Conservation (phyloP, 1,139 yeast genomes). For the Suhomyces coccinellae region DNA sequence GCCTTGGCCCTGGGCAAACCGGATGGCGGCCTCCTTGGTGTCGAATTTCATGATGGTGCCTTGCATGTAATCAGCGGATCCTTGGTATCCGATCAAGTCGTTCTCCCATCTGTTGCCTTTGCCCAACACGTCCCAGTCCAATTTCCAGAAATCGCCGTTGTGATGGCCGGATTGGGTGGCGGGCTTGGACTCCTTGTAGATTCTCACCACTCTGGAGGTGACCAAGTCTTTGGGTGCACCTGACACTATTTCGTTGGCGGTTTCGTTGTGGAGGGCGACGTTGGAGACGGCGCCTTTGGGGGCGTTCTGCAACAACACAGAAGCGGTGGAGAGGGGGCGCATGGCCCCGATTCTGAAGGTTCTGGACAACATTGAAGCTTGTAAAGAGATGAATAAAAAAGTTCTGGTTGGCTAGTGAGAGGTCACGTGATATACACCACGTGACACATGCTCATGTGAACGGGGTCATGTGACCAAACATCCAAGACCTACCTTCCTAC, state of each 20-base stretch:
- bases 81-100: conserved; percentile 84
- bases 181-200: conserved; percentile 73
- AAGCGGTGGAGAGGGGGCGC: conserved; percentile 26
- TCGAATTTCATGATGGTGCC: conserved; percentile 78
- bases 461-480: background rate
- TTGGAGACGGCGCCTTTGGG: conserved; percentile 18
- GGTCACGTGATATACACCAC: conserved; percentile 2
- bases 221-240: conserved; percentile 78
- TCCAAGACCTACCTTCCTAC: too few species aligned
- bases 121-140: conserved; percentile 82
- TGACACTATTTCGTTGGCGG: conserved; percentile 60
- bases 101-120: conserved; percentile 88
- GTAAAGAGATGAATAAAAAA: conserved; percentile 3
- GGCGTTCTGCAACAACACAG: conserved; percentile 18
- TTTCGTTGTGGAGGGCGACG: conserved; percentile 15
- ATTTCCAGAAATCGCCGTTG: conserved; percentile 63
- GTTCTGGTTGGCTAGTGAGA: conserved; percentile 25
- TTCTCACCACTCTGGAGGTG: conserved; percentile 69
- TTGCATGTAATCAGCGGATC: conserved; percentile 83
- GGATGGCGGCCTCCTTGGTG: conserved; percentile 72
- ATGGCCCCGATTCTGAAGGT: conserved; percentile 19
- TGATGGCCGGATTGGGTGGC: conserved; percentile 78
- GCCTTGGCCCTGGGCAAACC: conserved; percentile 81
- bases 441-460: background rate
- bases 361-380: conserved; percentile 26